Evolutionary conservation across 2,329 filamentous ascomycete genomes (phyloP).

Genomic region (Westerdykella aurantiaca): DNA sequence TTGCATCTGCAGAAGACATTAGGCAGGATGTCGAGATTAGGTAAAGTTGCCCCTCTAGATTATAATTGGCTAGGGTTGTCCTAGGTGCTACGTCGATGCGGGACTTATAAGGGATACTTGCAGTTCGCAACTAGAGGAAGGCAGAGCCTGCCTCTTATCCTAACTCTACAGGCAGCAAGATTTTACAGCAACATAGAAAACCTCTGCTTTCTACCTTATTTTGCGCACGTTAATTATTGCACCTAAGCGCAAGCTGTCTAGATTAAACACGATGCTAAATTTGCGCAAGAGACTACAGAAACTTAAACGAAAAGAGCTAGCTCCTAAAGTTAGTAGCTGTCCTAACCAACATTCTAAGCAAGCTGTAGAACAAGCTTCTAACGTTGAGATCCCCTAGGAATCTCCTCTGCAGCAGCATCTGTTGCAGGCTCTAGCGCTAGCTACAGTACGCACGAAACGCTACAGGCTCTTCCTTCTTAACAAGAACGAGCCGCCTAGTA

Average conservation of each 20-base stretch:
- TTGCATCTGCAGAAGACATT: no score
- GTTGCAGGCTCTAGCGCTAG: conserved; percentile 3
- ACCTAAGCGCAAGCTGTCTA: background rate
- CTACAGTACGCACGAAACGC: conserved; percentile 3
- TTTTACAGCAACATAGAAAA: no score
- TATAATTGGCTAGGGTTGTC: no score
- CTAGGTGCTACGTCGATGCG: no score
- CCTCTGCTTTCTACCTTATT: conserved; percentile 1
- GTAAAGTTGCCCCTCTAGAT: no score
- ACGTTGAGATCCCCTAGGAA: background rate
- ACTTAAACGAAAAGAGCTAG: conserved; percentile 8
- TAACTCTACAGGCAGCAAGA: no score
- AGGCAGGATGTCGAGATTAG: no score
- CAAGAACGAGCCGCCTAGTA: conserved; percentile 4
- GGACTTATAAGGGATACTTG: no score
- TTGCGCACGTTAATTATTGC: conserved; percentile 1
- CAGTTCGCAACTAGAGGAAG: no score
- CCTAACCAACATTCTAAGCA: conserved; percentile 4
- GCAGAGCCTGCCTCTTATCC: no score
- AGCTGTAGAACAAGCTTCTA: conserved; percentile 1
- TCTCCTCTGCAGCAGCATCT: background rate
- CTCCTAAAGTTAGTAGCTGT: conserved; percentile 6
- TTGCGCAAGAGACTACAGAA: conserved; percentile 8
- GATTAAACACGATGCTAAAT: conserved; percentile 4
- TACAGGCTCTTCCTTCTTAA: conserved; percentile 12